A percentile compares a stretch with the other conserved stretches of the same genome.
phyloP scores from a whole-genome alignment of 768 basidiomycete genomes.

The Pisolithus marmoratus region DNA sequence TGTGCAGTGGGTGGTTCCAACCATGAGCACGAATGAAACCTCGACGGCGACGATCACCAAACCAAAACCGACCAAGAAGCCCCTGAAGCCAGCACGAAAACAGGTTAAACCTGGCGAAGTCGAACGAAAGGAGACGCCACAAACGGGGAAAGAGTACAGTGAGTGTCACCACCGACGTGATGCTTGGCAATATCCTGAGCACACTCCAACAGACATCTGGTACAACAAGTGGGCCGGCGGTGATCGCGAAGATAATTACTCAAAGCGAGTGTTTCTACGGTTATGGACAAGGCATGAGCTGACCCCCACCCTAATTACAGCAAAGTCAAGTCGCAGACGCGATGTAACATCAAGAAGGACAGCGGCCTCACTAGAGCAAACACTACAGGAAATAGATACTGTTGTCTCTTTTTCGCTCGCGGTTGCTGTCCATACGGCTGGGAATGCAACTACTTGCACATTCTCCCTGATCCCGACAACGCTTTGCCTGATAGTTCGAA shows the following conservation, averaged over 20 bases:
- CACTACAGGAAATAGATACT: conserved; percentile 87
- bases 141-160: conserved; percentile 98
- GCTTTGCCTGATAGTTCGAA: conserved; percentile 85
- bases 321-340: conserved; percentile 91
- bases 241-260: conserved; percentile 93
- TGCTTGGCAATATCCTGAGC: conserved; percentile 5
- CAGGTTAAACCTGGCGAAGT: conserved; percentile 90
- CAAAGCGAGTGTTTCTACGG: conserved; percentile 57
- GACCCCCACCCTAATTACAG: conserved; percentile 32
- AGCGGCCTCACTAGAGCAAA: conserved; percentile 93
- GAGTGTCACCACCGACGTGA: conserved; percentile 26
- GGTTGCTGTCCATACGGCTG: conserved; percentile 98
- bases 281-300: conserved; percentile 3
- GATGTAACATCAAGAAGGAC: conserved; percentile 85
- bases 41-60: conserved; percentile 12
- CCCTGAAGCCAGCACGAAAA: conserved; percentile 82
- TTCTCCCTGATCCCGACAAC: conserved; percentile 65
- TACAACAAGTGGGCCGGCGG: conserved; percentile 99
- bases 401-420: conserved; percentile 91
- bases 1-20: conserved; percentile 1
- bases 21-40: conserved; percentile 30
- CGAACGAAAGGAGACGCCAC: conserved; percentile 80
- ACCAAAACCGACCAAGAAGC: conserved; percentile 46
- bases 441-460: conserved; percentile 96
- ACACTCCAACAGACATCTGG: conserved; percentile 74